These are phyloP conservation scores for Alternaria alternata DNA, from an alignment of 2,329 filamentous ascomycete genomes.

Conservation along the genomic window DNA sequence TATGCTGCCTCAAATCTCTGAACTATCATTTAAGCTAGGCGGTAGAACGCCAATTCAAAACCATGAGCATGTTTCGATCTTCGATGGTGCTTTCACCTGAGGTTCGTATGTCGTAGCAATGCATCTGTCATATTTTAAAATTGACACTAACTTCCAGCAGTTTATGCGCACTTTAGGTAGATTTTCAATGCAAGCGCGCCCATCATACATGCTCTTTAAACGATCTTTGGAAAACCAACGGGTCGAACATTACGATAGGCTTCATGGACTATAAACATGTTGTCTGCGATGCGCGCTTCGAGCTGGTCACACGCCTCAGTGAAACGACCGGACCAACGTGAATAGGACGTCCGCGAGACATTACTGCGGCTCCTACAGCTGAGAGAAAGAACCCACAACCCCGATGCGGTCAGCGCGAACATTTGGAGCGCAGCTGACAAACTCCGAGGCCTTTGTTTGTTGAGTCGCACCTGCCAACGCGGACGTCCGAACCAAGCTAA, in stretches of 20 bases:
- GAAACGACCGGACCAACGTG: neutral
- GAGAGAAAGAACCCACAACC: neutral
- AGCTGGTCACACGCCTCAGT: neutral
- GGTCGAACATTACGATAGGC: neutral
- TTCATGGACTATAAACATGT: too few species aligned
- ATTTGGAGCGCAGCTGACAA: neutral
- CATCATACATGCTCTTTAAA: neutral
- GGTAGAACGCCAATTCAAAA: too few species aligned
- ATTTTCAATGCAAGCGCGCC: neutral
- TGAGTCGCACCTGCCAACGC: neutral
- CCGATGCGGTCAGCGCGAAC: neutral
- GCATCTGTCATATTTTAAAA: neutral
- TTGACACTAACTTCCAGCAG: neutral
- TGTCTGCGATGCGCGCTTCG: neutral
- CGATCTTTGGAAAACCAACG: accelerated
- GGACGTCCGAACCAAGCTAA: neutral
- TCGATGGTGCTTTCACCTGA: neutral
- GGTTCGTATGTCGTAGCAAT: neutral
- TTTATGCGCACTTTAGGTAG: neutral
- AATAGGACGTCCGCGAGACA: neutral
- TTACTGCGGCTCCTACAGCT: neutral
- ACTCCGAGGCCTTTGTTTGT: neutral
- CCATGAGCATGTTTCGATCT: too few species aligned
- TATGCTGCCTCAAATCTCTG: neutral
- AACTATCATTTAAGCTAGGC: too few species aligned